Conservation (phyloP, 2,329 filamentous ascomycete species). For the Fonsecaea pugnacius region DNA sequence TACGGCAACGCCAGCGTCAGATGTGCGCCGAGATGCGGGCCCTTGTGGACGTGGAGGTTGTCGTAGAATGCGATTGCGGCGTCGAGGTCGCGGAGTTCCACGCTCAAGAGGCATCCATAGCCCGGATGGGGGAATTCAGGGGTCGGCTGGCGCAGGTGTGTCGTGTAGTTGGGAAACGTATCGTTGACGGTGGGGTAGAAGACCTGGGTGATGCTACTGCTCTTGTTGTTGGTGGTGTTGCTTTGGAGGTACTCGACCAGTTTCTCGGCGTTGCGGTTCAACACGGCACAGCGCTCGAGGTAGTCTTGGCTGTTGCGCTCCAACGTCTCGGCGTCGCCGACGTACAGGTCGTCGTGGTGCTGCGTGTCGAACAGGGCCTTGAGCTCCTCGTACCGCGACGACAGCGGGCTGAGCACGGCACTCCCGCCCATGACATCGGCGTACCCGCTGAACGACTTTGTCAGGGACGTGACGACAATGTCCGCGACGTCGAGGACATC, state of each 20-base stretch:
- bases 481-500: slow-evolving; percentile 57
- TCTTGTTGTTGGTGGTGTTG: slow-evolving; percentile 25
- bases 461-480: slow-evolving; percentile 58
- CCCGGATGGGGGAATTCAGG: slow-evolving; percentile 56
- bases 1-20: slow-evolving; percentile 31
- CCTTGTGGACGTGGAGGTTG: slow-evolving; percentile 41
- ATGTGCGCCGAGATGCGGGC: slow-evolving; percentile 36
- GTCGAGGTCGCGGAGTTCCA: slow-evolving; percentile 50
- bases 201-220: slow-evolving; percentile 33
- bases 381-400: slow-evolving; percentile 48
- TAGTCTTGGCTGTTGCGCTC: slow-evolving; percentile 38
- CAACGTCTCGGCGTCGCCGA: slow-evolving; percentile 35
- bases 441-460: slow-evolving; percentile 64
- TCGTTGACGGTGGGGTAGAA: slow-evolving; percentile 35
- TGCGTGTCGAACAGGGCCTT: slow-evolving; percentile 29
- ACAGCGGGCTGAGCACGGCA: slow-evolving; percentile 55
- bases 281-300: slow-evolving; percentile 32
- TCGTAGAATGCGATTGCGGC: slow-evolving; percentile 41
- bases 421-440: slow-evolving; percentile 62
- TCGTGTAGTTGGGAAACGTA: slow-evolving; percentile 31
- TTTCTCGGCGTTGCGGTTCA: slow-evolving; percentile 34
- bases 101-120: slow-evolving; percentile 60
- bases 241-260: slow-evolving; percentile 36
- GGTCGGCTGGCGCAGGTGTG: slow-evolving; percentile 36
- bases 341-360: slow-evolving; percentile 37